phyloP scores from a whole-genome alignment of 257 asterid genomes.

The Ehretia macrophylla region DNA sequence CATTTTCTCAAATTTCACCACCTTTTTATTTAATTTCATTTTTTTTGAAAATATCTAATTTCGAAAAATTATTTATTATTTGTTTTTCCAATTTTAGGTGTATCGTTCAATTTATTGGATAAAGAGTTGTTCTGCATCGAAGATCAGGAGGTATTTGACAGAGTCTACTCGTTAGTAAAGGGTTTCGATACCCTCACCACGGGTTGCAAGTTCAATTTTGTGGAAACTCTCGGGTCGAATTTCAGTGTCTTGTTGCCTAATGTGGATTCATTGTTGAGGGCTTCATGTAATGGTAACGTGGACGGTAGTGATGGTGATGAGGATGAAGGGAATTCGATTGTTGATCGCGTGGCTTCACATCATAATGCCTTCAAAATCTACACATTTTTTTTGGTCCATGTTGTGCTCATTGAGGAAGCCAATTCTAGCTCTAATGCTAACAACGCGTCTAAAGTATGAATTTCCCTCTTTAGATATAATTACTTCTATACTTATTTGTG shows the following conservation, averaged over 20 bases:
- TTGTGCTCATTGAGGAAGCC: slow-evolving; percentile 68
- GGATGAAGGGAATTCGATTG: slow-evolving; percentile 34
- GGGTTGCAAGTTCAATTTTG: slow-evolving; percentile 67
- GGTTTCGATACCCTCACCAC: slow-evolving; percentile 49
- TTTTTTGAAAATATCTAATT: not conserved
- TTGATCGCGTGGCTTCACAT: slow-evolving; percentile 65
- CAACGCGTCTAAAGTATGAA: slow-evolving; percentile 46
- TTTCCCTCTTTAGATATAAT: not conserved
- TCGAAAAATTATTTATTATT: not conserved
- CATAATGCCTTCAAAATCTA: slow-evolving; percentile 88
- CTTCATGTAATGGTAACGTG: slow-evolving; percentile 28
- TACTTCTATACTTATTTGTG: not conserved
- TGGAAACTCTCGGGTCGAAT: slow-evolving; percentile 87
- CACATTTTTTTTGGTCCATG: slow-evolving; percentile 76
- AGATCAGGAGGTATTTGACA: slow-evolving; percentile 85
- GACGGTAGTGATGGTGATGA: slow-evolving; percentile 40
- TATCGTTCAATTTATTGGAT: slow-evolving; percentile 83
- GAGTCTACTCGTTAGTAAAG: slow-evolving; percentile 79
- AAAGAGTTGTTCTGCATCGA: slow-evolving; percentile 84
- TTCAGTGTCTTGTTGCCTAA: slow-evolving; percentile 83
- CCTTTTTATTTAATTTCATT: not conserved
- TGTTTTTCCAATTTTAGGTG: slow-evolving; percentile 33
- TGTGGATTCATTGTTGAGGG: slow-evolving; percentile 56
- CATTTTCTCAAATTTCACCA: not conserved
- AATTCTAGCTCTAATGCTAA: slow-evolving; percentile 26